These are phyloP conservation scores for Pontederia paniculata DNA, from an alignment of 176 grass and related monocot genomes.

Conservation along the genomic window DNA sequence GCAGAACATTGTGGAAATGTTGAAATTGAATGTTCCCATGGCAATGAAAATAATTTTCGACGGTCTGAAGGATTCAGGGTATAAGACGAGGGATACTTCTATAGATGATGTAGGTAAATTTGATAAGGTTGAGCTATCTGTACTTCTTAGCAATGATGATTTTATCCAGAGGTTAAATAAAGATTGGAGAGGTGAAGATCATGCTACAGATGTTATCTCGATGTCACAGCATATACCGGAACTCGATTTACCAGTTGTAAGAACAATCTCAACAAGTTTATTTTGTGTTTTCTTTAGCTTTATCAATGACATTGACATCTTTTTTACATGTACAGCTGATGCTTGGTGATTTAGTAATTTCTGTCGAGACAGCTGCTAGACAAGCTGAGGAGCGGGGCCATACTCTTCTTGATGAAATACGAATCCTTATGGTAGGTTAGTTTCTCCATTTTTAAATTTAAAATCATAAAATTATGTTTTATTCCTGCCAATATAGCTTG, in stretches of 20 bases:
- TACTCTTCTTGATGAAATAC: conserved; percentile 88
- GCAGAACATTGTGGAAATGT: conserved; percentile 77
- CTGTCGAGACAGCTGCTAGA: conserved; percentile 74
- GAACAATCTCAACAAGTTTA: conserved; percentile 20
- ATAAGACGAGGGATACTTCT: conserved; percentile 57
- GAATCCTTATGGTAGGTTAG: conserved; percentile 52
- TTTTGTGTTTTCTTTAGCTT: conserved; percentile 6
- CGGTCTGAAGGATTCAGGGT: conserved; percentile 66
- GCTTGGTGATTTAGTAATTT: conserved; percentile 81
- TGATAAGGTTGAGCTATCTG: conserved; percentile 71
- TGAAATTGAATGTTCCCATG: conserved; percentile 86
- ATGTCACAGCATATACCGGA: conserved; percentile 50
- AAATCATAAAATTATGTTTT: not conserved
- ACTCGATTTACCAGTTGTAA: conserved; percentile 79
- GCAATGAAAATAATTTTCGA: conserved; percentile 90
- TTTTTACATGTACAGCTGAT: conserved; percentile 51
- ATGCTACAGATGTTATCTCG: conserved; percentile 56
- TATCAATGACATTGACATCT: conserved; percentile 19
- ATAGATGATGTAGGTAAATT: conserved; percentile 66
- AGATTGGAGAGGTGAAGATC: conserved; percentile 56
- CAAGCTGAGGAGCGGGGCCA: conserved; percentile 88
- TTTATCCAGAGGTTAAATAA: conserved; percentile 64
- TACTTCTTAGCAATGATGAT: conserved; percentile 62
- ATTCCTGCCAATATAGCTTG: not conserved
- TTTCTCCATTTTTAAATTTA: conserved; percentile 1